Evolutionary conservation across 73 alveolate species (phyloP).

Genomic region (Paraurostyla sp.): DNA sequence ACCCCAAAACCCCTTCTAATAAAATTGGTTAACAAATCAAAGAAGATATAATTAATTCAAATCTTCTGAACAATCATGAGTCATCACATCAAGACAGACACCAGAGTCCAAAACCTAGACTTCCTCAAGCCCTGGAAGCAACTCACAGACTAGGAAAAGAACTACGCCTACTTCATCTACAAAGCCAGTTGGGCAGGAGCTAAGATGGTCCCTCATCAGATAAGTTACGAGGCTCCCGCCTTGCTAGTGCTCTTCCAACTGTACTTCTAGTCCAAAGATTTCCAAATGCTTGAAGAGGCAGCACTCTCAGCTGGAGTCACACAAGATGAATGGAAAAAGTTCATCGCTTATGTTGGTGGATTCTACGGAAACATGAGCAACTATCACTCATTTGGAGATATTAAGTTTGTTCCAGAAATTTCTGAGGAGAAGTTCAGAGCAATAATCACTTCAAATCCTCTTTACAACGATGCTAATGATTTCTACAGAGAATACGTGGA

Average conservation of each 20-base stretch:
- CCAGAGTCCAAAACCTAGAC: conserved; percentile 71
- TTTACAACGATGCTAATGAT: conserved; percentile 50
- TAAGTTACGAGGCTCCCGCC: conserved; percentile 97
- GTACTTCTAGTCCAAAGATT: conserved; percentile 73
- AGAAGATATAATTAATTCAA: too few relatives aligned
- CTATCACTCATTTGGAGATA: conserved; percentile 83
- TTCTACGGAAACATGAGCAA: conserved; percentile 92
- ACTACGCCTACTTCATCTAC: conserved; percentile 89
- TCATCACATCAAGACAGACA: conserved; percentile 49
- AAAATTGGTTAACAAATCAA: too few relatives aligned
- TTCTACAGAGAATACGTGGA: conserved; percentile 65
- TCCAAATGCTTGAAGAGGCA: conserved; percentile 69
- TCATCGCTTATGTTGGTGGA: conserved; percentile 87
- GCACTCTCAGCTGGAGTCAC: conserved; percentile 76
- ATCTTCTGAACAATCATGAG: background rate
- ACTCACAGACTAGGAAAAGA: conserved; percentile 90
- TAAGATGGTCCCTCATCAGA: conserved; percentile 89
- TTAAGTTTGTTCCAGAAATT: conserved; percentile 91
- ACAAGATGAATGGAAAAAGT: conserved; percentile 70
- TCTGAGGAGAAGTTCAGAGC: conserved; percentile 77
- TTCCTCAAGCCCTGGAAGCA: conserved; percentile 82
- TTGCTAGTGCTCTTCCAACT: conserved; percentile 87
- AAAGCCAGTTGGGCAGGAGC: conserved; percentile 98
- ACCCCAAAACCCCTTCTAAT: too few relatives aligned
- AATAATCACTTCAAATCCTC: conserved; percentile 67